Percentiles rank a stretch among this genome's conserved stretches.
Evolutionary conservation across 2,329 filamentous ascomycete species (phyloP).

Genomic region (Clathrospora elynae): DNA sequence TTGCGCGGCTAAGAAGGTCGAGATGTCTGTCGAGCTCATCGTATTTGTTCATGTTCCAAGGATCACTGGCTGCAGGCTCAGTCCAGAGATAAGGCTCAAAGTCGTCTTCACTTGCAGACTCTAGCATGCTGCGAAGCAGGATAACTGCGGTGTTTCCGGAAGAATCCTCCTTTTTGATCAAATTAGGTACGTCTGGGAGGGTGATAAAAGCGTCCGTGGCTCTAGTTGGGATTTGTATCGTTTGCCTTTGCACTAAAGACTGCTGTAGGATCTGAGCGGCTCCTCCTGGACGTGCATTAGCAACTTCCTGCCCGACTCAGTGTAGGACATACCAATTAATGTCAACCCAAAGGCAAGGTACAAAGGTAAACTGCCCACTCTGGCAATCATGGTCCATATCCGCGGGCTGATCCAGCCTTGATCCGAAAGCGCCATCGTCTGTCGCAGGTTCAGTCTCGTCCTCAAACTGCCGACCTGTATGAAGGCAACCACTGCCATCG

Average conservation of each 20-base stretch:
- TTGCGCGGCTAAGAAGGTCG: no score
- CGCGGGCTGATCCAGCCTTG: no score
- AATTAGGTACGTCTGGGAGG: not conserved
- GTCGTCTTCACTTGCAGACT: not conserved
- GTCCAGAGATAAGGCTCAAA: slow-evolving; percentile 2
- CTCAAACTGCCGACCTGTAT: not conserved
- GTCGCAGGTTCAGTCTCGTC: slow-evolving; percentile 2
- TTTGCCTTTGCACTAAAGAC: not conserved
- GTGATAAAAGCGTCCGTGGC: no score
- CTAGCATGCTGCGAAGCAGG: slow-evolving; percentile 2
- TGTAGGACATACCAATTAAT: slow-evolving; percentile 1
- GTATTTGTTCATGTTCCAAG: not conserved
- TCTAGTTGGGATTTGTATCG: not conserved
- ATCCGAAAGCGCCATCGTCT: slow-evolving; percentile 2
- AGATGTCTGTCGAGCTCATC: not conserved
- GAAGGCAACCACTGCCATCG: not conserved
- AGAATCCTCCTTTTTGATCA: not conserved
- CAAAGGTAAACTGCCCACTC: slow-evolving; percentile 3
- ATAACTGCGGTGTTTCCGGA: not conserved
- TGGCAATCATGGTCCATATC: slow-evolving; percentile 1
- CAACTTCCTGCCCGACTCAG: not conserved
- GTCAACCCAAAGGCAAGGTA: slow-evolving; percentile 2
- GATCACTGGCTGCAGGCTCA: no score
- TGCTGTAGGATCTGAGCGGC: not conserved
- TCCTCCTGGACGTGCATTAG: not conserved